Conservation (phyloP, 768 basidiomycete genomes). For the Tephrocybe sp. region DNA sequence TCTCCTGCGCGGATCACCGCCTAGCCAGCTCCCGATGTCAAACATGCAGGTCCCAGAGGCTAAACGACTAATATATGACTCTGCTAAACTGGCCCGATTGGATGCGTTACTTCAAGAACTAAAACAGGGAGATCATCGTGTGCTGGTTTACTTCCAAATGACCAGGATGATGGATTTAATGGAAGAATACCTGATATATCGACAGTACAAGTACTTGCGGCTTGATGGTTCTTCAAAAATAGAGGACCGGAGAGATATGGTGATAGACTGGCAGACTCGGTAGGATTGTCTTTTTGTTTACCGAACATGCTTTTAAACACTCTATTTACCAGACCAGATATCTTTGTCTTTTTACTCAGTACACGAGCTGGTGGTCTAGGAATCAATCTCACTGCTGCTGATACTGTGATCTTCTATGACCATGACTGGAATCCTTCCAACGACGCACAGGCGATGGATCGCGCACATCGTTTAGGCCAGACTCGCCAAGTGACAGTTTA, state of each 20-base stretch:
- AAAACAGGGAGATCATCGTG: slow-evolving; percentile 90
- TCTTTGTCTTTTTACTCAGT: slow-evolving; percentile 88
- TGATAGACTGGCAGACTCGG: slow-evolving; percentile 99
- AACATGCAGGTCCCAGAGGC: slow-evolving; percentile 93
- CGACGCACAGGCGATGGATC: slow-evolving; percentile 98
- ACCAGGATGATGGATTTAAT: slow-evolving; percentile 99
- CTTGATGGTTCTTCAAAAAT: slow-evolving; percentile 93
- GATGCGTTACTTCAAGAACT: slow-evolving; percentile 90
- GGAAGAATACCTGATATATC: slow-evolving; percentile 97
- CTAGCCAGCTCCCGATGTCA: slow-evolving; percentile 75
- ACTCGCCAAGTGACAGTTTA: slow-evolving; percentile 98
- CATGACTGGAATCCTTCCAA: slow-evolving; percentile 98
- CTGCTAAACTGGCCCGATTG: slow-evolving; percentile 90
- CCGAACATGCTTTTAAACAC: neutral
- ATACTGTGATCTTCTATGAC: slow-evolving; percentile 95
- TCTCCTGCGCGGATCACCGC: slow-evolving; percentile 63
- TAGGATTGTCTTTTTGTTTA: slow-evolving; percentile 29
- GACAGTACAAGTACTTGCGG: slow-evolving; percentile 93
- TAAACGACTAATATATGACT: slow-evolving; percentile 93
- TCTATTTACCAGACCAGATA: slow-evolving; percentile 61
- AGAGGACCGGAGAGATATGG: slow-evolving; percentile 98
- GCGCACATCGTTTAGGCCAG: slow-evolving; percentile 94
- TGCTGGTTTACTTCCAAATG: slow-evolving; percentile 99
- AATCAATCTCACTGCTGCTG: slow-evolving; percentile 94
- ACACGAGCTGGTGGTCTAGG: slow-evolving; percentile 96